Conservation (phyloP, 1,284 basidiomycete genomes). For the Inonotus obliquus region DNA sequence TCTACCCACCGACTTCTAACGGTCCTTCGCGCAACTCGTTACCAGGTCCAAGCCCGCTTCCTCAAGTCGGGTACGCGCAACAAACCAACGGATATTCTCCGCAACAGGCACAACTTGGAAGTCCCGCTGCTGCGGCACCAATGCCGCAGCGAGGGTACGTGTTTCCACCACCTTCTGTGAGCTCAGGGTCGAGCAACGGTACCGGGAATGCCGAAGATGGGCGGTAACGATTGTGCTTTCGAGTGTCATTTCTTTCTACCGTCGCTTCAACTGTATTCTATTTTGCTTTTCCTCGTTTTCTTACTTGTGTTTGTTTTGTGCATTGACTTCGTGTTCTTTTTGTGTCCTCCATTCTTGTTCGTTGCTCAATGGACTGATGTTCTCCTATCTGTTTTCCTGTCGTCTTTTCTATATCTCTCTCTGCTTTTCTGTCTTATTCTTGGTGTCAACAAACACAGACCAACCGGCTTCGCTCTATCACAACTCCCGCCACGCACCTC, state of each 20-base stretch:
- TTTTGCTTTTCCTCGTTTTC: neutral
- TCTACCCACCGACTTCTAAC: neutral
- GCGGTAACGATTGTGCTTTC: neutral
- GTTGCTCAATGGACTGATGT: neutral
- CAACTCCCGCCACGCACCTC: neutral
- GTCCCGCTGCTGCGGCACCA: neutral
- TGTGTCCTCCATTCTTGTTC: neutral
- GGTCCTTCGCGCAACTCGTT: neutral
- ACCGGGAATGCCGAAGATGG: neutral
- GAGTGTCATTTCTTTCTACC: neutral
- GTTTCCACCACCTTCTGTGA: slow-evolving; percentile 5
- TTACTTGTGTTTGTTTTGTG: neutral
- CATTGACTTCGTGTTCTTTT: neutral
- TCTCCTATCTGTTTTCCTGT: neutral
- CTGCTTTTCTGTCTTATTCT: neutral
- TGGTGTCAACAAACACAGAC: neutral
- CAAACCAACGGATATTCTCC: neutral
- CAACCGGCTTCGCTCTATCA: neutral
- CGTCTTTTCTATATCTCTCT: neutral
- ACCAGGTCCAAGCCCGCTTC: neutral
- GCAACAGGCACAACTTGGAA: neutral
- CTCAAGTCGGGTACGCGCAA: neutral
- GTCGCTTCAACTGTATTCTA: neutral
- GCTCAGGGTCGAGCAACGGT: neutral
- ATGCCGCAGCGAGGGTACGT: slow-evolving; percentile 6